Base-by-base conservation (phyloP, 1,284 basidiomycete species). In the Cutaneotrichosporon arboriforme region DNA sequence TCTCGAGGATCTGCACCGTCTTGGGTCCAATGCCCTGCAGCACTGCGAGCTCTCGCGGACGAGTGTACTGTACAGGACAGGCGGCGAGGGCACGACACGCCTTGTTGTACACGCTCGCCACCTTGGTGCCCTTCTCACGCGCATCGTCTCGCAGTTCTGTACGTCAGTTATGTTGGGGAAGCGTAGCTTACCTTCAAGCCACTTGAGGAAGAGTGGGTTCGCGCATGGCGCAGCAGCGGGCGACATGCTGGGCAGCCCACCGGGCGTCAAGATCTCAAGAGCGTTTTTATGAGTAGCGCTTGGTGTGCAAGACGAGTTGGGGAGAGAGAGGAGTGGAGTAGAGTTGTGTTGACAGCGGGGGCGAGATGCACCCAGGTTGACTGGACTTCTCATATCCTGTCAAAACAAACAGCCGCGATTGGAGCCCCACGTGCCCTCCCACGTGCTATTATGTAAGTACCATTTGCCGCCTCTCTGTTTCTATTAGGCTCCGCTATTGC, bases 121-220 rank as follows among this genome's bases (percentile, higher is more conserved):
- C 63, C 47, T 70, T 70, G 13, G 60, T 47, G 2, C 69, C 68
- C 48, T 66, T 64, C 31, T 67, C 62, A 35, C 64, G 51, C 26
- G 69, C 72, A 10, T 58, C 57, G 51, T 71, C 67, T 33, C 70
- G 65, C 17, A 74, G 64, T 51, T 72, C 70, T 72, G 44, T 31
- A 9, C 15, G 46, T 52, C 51, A 52, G 57, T 41, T 20, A 13
- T 2, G 26, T 13, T 1, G 22, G 2, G 18, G 2, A n/a, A 8
- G 18, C n/a, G 23, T 2, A 34, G 23, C 64, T 45, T 36, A 71
- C 71, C 71, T 54, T 72, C 58, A 42, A 72, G 61, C 72, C 70
- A 73, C 43, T 59, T 53, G n/a, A 73, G 55, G 56, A 69, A 75
- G 12, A 75, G 60, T 9, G 72, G 72, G 51, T 75, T 75, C 3